Base-by-base conservation (phyloP, 169 alveolate species). In the Neospora caninum region DNA sequence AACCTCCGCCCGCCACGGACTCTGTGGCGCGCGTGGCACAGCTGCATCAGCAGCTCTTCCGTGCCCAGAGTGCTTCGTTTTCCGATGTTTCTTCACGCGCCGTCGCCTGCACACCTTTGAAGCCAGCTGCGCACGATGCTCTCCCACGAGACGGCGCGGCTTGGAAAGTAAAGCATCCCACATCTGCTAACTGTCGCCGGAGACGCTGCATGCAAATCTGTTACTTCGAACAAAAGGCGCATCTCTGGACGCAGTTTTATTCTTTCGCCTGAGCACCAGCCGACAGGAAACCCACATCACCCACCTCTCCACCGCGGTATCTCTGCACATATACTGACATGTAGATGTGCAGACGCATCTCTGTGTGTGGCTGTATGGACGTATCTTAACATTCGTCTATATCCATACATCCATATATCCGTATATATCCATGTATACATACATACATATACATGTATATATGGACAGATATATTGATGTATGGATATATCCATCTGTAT, bases 111-210 rank as follows among this genome's bases (percentile, higher is more conserved):
- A 95, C 95, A 94, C 97, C 97, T 97, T 58, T 93, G 95, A 36
- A 94, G 86, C 99, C 99, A 98, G 38, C 98, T 97, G 87, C 97
- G 98, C 95, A 98, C 97, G 96, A 96, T 98, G 43, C 99, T 99
- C 95, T 97, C 97, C 97, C 99, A 98, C 80, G 99, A 99, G 58
- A 99, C 97, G 96, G 98, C 99, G 78, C 98, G 96, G 94, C 98
- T 98, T 86, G 98, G 98, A 73, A 99, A 97, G 96, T 97, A 98
- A 80, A 99, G 96, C 91, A 98, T 99, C 84, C 99, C 99, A 31
- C 99, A 99, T 93, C 99, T 96, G 38, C 99, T 97, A 58, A 99
- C 99, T 7, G 99, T 99, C 31, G 99, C 99, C 13, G 99, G 99
- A 22, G 99, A 98, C 36, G 99, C 99, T 91, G 98, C 98, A 80